A percentile compares a stretch with the other conserved stretches of the same genome.
Evolutionary conservation across 768 basidiomycete species (phyloP).

Genomic region (Tremella fuciformis): DNA sequence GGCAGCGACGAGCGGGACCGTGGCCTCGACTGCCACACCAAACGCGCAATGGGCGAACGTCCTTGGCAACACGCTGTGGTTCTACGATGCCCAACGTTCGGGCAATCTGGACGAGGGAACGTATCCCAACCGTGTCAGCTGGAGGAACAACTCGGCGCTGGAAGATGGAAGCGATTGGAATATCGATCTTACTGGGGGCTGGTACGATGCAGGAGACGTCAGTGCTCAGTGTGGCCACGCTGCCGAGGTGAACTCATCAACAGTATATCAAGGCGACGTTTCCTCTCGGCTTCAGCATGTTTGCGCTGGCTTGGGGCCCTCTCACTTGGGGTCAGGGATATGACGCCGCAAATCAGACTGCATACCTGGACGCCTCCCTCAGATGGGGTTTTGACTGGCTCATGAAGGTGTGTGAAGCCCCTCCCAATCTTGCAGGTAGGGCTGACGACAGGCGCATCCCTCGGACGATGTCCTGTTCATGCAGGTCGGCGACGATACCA

Average conservation of each 20-base stretch:
- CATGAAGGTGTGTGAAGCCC: conserved; percentile 71
- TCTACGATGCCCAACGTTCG: conserved; percentile 87
- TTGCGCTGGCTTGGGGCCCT: conserved; percentile 87
- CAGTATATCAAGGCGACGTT: conserved; percentile 87
- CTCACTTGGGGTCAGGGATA: conserved; percentile 81
- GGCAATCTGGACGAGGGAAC: conserved; percentile 62
- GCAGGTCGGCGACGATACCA: conserved; percentile 65
- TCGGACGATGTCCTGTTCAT: conserved; percentile 69
- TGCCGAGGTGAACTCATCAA: conserved; percentile 34
- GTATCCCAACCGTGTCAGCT: conserved; percentile 67
- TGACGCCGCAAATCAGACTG: conserved; percentile 78
- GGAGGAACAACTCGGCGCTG: conserved; percentile 79
- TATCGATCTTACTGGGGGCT: conserved; percentile 79
- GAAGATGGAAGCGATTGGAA: conserved; percentile 72
- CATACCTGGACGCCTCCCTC: conserved; percentile 85
- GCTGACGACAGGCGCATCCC: conserved; percentile 70
- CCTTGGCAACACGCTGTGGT: conserved; percentile 76
- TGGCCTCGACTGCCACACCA: conserved; percentile 51
- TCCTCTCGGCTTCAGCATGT: conserved; percentile 76
- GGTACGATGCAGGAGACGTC: conserved; percentile 80
- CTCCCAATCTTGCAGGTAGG: background rate
- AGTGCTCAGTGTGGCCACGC: conserved; percentile 11
- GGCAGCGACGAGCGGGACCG: conserved; percentile 25
- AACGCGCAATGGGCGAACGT: conserved; percentile 79
- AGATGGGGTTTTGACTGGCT: conserved; percentile 91